Conservation (phyloP, 2,329 filamentous ascomycete species). For the Xylaria digitata region DNA sequence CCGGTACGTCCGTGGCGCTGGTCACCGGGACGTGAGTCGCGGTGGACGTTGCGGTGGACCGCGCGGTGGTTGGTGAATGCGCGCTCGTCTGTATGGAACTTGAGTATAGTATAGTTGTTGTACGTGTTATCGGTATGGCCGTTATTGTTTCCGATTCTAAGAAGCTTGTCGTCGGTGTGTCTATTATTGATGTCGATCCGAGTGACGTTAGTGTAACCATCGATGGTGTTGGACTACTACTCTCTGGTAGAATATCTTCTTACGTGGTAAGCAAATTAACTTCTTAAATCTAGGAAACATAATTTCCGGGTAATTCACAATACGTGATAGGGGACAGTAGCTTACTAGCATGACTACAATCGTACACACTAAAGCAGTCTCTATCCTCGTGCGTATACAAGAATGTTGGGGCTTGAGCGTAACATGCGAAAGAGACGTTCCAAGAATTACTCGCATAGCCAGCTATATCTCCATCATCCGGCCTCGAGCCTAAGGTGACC, state of each 20-base stretch:
- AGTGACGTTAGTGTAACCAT: background rate
- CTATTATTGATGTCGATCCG: background rate
- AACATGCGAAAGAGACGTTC: constrained; percentile 15
- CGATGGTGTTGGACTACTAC: background rate
- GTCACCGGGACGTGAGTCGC: background rate
- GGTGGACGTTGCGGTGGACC: background rate
- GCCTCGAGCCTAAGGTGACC: constrained; percentile 16
- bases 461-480: constrained; percentile 10
- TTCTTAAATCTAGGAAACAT: background rate
- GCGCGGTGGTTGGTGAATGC: background rate
- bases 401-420: constrained; percentile 3
- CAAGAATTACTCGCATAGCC: constrained; percentile 23
- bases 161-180: background rate
- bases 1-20: background rate
- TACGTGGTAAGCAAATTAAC: background rate
- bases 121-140: too few species aligned
- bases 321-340: background rate
- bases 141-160: background rate
- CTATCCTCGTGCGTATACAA: constrained; percentile 12
- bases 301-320: background rate
- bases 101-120: background rate
- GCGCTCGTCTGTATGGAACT: background rate
- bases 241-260: constrained; percentile 1
- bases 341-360: constrained; percentile 25
- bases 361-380: constrained; percentile 16